Conservation (phyloP, 1,284 basidiomycete genomes). For the Bjerkandera adusta region DNA sequence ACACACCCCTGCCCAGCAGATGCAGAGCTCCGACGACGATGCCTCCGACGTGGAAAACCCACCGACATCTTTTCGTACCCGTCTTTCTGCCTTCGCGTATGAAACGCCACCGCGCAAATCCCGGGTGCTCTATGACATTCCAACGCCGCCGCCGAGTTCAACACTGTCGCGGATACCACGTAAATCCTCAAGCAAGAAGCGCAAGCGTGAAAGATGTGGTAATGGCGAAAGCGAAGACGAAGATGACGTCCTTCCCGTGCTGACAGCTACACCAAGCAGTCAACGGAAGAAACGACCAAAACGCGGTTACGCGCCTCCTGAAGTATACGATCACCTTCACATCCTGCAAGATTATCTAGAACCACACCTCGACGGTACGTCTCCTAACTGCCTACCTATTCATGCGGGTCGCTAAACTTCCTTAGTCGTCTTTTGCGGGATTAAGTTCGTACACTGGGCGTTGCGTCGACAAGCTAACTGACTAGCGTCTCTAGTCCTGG, state of each 20-base stretch:
- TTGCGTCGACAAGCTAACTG: neutral
- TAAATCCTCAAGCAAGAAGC: too few relatives aligned
- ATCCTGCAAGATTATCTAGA: constrained; percentile 13
- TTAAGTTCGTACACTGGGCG: constrained; percentile 5
- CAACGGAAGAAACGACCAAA: neutral
- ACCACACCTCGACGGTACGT: constrained; percentile 9
- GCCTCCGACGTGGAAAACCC: too few relatives aligned
- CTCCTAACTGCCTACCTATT: neutral
- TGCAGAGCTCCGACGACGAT: too few relatives aligned
- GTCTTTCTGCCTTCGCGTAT: too few relatives aligned
- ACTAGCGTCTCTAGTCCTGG: constrained; percentile 43
- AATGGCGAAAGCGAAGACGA: too few relatives aligned
- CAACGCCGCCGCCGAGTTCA: too few relatives aligned
- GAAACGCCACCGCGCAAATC: too few relatives aligned
- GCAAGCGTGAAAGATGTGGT: too few relatives aligned
- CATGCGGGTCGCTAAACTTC: neutral
- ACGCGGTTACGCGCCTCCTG: constrained; percentile 13
- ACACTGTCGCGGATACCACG: too few relatives aligned
- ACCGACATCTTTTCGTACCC: too few relatives aligned
- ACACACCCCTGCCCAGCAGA: too few relatives aligned
- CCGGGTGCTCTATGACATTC: too few relatives aligned
- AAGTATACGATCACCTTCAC: constrained; percentile 12
- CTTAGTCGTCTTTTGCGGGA: constrained; percentile 11
- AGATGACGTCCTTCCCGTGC: neutral
- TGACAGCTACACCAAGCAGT: neutral